Conservation (phyloP, 2,329 filamentous ascomycete species). For the Aspergillus puulaauensis region DNA sequence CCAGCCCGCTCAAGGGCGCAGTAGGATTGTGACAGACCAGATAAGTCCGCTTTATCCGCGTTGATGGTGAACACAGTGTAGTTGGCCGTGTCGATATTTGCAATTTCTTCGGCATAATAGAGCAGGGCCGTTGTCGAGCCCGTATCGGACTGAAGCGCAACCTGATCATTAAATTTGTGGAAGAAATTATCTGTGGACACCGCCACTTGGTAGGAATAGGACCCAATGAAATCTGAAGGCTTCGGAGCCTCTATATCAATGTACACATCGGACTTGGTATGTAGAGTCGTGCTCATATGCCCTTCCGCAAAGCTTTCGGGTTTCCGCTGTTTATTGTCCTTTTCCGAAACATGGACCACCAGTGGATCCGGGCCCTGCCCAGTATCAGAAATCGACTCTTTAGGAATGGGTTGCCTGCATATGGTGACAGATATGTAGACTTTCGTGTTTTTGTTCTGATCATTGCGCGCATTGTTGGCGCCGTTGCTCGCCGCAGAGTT, state of each 20-base stretch:
- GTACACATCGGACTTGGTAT: constrained; percentile 67
- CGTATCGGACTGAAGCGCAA: constrained; percentile 71
- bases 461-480: constrained; percentile 32
- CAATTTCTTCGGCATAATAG: constrained; percentile 64
- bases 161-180: constrained; percentile 56
- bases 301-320: constrained; percentile 62
- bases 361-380: constrained; percentile 66
- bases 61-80: constrained; percentile 78
- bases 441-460: constrained; percentile 28
- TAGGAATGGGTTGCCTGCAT: constrained; percentile 70
- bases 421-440: constrained; percentile 86
- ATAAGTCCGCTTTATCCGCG: constrained; percentile 56
- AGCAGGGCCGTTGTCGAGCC: constrained; percentile 78
- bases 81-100: constrained; percentile 60
- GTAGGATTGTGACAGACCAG: constrained; percentile 74
- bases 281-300: constrained; percentile 64
- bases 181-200: constrained; percentile 78
- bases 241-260: constrained; percentile 73
- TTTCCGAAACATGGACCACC: constrained; percentile 71
- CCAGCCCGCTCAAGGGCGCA: constrained; percentile 73
- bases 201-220: constrained; percentile 79
- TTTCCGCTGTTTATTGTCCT: constrained; percentile 41
- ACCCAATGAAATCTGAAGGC: constrained; percentile 60
- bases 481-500: constrained; percentile 52
- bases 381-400: constrained; percentile 42